These are phyloP conservation scores for Cladobotryum mycophilum DNA, from an alignment of 2,329 filamentous ascomycete genomes.

Conservation along the genomic window DNA sequence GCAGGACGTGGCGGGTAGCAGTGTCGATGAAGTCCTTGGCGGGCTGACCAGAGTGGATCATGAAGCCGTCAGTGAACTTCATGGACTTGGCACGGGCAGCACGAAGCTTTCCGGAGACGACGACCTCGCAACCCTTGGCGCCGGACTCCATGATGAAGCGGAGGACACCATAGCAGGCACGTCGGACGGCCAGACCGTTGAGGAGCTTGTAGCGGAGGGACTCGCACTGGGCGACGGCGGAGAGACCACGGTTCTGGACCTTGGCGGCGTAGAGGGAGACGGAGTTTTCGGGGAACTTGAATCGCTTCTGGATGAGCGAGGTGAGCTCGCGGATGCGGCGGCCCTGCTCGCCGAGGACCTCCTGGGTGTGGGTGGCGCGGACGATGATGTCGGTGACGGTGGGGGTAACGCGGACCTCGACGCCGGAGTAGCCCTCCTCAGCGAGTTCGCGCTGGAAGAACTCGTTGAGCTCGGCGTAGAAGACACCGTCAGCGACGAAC, in stretches of 20 bases:
- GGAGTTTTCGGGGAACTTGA: slow-evolving; percentile 99
- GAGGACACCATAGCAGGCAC: slow-evolving; percentile 99
- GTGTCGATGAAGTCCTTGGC: slow-evolving; percentile 99
- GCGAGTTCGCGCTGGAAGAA: slow-evolving; percentile 99
- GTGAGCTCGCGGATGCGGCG: slow-evolving; percentile 99
- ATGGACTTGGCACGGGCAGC: slow-evolving; percentile 99
- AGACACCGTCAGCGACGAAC: slow-evolving; percentile 97
- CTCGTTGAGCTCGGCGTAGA: slow-evolving; percentile 99
- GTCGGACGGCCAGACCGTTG: slow-evolving; percentile 96
- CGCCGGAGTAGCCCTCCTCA: slow-evolving; percentile 99
- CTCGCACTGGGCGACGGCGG: slow-evolving; percentile 99
- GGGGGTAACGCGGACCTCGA: slow-evolving; percentile 99
- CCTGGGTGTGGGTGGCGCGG: slow-evolving; percentile 99
- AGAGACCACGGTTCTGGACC: slow-evolving; percentile 99
- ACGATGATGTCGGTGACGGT: slow-evolving; percentile 99
- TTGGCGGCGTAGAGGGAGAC: slow-evolving; percentile 99
- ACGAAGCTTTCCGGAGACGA: slow-evolving; percentile 98
- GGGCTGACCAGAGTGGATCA: slow-evolving; percentile 99
- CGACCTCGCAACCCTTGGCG: slow-evolving; percentile 99
- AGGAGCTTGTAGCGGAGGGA: slow-evolving; percentile 99
- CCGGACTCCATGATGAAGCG: slow-evolving; percentile 99
- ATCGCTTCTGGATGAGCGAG: slow-evolving; percentile 99
- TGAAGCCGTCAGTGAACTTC: slow-evolving; percentile 99
- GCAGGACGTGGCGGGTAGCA: slow-evolving; percentile 97
- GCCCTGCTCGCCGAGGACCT: slow-evolving; percentile 99